Conservation (phyloP, 2,329 filamentous ascomycete genomes). For the Hypoxylon sp. region DNA sequence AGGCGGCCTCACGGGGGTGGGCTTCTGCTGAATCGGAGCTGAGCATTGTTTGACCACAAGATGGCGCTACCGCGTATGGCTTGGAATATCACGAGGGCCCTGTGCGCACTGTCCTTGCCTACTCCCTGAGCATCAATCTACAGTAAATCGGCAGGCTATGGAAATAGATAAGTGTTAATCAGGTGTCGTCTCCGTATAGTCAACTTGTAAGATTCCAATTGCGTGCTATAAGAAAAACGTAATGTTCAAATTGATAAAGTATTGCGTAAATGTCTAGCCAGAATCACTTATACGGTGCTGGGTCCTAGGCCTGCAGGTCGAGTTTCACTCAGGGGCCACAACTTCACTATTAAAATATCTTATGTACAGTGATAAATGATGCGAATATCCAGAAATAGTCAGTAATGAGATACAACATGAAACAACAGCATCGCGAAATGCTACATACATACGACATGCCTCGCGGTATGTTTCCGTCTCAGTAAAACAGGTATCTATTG, state of each 20-base stretch:
- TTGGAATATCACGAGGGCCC: background rate
- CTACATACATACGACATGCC: background rate
- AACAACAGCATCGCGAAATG: slow-evolving; percentile 8
- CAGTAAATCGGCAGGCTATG: background rate
- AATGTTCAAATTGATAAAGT: too few relatives aligned
- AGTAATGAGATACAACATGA: background rate
- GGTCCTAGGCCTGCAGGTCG: too few relatives aligned
- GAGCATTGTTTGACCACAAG: background rate
- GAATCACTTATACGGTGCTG: too few relatives aligned
- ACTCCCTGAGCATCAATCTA: background rate
- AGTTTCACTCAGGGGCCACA: background rate
- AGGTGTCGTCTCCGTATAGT: too few relatives aligned
- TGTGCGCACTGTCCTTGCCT: too few relatives aligned
- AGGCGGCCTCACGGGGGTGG: background rate
- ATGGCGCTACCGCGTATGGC: background rate
- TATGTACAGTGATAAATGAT: background rate
- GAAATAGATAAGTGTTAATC: background rate
- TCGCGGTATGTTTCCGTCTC: slow-evolving; percentile 3
- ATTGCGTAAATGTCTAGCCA: too few relatives aligned
- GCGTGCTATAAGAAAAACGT: too few relatives aligned
- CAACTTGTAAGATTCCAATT: background rate
- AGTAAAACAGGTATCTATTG: slow-evolving; percentile 1
- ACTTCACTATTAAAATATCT: background rate
- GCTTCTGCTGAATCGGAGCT: background rate
- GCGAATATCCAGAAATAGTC: background rate